phyloP scores from a whole-genome alignment of 441 rosid genomes.

The Adansonia gregorii region DNA sequence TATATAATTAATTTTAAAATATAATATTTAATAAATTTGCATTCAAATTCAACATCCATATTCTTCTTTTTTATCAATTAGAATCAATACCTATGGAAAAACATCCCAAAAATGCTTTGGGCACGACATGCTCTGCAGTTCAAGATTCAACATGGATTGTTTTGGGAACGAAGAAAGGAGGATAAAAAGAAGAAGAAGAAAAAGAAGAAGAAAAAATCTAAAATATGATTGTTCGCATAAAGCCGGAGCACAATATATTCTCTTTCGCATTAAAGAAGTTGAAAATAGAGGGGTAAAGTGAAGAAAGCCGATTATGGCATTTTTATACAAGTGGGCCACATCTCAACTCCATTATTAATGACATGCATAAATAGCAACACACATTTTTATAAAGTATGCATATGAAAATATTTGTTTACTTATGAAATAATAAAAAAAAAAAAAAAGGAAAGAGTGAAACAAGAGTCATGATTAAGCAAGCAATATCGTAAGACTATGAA shows the following conservation, averaged over 20 bases:
- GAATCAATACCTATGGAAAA: too few relatives aligned
- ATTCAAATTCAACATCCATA: too few relatives aligned
- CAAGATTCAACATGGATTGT: not conserved
- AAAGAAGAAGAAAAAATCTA: not conserved
- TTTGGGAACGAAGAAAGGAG: not conserved
- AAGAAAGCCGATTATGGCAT: not conserved
- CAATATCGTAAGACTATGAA: not conserved
- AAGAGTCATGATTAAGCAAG: not conserved
- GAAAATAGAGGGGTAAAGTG: not conserved
- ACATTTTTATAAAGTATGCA: not conserved
- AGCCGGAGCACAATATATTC: not conserved
- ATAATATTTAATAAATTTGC: too few relatives aligned
- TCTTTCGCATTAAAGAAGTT: not conserved
- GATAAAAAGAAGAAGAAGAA: not conserved
- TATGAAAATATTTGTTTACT: not conserved
- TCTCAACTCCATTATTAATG: slow-evolving; percentile 10
- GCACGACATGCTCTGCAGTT: not conserved
- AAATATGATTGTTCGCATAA: not conserved
- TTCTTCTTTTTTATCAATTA: too few relatives aligned
- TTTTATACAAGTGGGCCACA: slow-evolving; percentile 8
- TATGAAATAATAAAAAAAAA: not conserved
- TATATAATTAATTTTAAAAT: too few relatives aligned
- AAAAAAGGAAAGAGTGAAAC: not conserved
- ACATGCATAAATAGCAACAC: not conserved
- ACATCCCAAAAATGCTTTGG: not conserved